Percentiles rank a stretch among this genome's conserved stretches.
These are phyloP conservation scores for Lithohypha guttulata DNA, from an alignment of 2,329 filamentous ascomycete genomes.

Conservation along the genomic window DNA sequence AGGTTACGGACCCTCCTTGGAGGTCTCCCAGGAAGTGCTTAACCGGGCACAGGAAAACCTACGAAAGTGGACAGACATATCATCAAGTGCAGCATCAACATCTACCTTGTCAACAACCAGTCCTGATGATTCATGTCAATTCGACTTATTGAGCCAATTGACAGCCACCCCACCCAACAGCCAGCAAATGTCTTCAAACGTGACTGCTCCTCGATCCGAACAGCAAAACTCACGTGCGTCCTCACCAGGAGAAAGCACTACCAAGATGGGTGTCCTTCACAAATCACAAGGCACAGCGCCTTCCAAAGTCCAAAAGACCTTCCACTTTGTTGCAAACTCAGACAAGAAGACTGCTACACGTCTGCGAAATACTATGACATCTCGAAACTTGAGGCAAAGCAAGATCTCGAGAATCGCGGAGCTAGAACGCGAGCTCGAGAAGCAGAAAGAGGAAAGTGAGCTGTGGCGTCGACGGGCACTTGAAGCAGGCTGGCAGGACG, in stretches of 20 bases:
- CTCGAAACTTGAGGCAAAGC: conserved; percentile 21
- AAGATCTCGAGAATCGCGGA: conserved; percentile 20
- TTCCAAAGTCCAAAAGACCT: conserved; percentile 8
- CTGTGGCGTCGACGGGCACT: conserved; percentile 13
- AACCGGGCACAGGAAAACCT: conserved; percentile 3
- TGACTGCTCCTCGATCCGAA: not conserved
- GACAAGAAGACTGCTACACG: conserved; percentile 20
- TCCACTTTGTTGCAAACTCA: conserved; percentile 21
- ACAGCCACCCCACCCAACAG: not conserved
- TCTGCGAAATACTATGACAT: conserved; percentile 21
- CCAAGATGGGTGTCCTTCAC: too few relatives aligned
- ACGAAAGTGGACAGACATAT: conserved; percentile 4
- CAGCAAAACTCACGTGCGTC: too few relatives aligned
- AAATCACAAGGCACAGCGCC: too few relatives aligned
- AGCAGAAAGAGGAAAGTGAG: conserved; percentile 14
- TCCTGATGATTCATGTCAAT: too few relatives aligned
- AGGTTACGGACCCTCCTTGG: not conserved
- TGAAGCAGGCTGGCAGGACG: conserved; percentile 11
- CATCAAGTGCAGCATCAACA: not conserved
- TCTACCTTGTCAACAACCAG: not conserved
- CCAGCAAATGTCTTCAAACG: not conserved
- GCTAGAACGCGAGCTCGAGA: conserved; percentile 18
- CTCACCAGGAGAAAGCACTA: too few relatives aligned
- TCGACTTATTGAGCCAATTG: too few relatives aligned
- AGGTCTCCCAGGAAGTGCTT: not conserved